Evolutionary conservation across 495 filamentous ascomycete genomes (phyloP), one percentile per base, ranked within the genome.

Genomic region (Glonium stellatum): DNA sequence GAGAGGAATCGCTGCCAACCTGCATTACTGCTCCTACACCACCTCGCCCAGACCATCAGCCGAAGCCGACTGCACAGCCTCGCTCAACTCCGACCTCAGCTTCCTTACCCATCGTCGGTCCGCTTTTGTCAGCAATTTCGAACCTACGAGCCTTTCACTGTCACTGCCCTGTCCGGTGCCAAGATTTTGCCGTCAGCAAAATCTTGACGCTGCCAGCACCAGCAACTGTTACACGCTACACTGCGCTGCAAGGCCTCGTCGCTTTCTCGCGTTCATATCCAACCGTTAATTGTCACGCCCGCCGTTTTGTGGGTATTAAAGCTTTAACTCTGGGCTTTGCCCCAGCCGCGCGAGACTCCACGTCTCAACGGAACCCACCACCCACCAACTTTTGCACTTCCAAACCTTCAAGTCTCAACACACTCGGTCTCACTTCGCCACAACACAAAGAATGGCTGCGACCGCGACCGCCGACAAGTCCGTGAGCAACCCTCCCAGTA

Each of bases 311-410:
- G 65, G 39, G 57, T 34, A 50, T 47, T 50, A 27, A 56, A 64
- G 60, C 63, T 63, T 61, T 60, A 64, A 48, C 21, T 60, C 57
- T 55, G 64, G 64, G 56, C 60, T 67, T 55, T 53, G 63, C 59
- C 63, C 61, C 57, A 61, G 65, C 65, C 64, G 60, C 27, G 27
- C 23, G 53, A 55, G 53, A 55, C 53, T 22, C 25, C 22, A 34
- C n/a, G 35, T 36, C 53, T 36, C 23, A 55, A 31, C 27, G 27
- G 27, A 27, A 23, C 23, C 15, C 42, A 23, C n/a, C 55, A 37
- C 13, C 37, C 42, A 23, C 36, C 55, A 37, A 3, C 53, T 46
- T 23, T n/a, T 57, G 8, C 21, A 18, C 8, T 18, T 49, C 12
- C 27, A 5, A 21, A 23, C 3, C 42, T 58, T 27, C 21, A 5